phyloP scores from a whole-genome alignment of 2,329 filamentous ascomycete genomes.

The Talaromyces albobiverticillius region DNA sequence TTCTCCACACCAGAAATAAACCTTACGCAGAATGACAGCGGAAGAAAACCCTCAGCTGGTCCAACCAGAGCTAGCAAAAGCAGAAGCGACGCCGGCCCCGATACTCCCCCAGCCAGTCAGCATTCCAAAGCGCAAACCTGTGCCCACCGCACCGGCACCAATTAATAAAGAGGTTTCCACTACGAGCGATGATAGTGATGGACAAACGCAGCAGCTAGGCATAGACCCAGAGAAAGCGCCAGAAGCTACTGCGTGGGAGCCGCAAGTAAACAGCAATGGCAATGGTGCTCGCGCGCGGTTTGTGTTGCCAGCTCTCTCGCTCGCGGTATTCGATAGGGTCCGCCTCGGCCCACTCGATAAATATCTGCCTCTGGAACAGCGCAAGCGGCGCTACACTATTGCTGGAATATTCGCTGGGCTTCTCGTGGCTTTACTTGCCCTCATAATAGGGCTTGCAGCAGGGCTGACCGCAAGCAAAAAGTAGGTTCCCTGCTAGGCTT shows the following conservation, averaged over 20 bases:
- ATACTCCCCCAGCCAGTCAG: not conserved
- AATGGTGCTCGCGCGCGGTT: not conserved
- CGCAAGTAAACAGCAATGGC: not conserved
- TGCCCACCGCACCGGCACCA: not conserved
- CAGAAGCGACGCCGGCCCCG: not conserved
- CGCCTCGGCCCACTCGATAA: constrained; percentile 13
- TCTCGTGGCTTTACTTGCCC: constrained; percentile 23
- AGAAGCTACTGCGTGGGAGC: not conserved
- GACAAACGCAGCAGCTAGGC: not conserved
- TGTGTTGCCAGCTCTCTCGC: not conserved
- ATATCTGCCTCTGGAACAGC: constrained; percentile 15
- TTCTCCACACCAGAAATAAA: constrained; percentile 10
- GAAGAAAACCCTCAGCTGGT: not conserved
- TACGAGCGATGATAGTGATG: not conserved
- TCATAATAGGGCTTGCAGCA: constrained; percentile 33
- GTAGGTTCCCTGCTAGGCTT: constrained; percentile 5
- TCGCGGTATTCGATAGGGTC: constrained; percentile 7
- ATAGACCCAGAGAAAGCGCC: constrained; percentile 5
- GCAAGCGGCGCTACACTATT: constrained; percentile 14
- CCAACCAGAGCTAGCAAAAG: not conserved
- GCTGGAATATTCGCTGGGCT: constrained; percentile 11
- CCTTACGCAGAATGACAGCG: constrained; percentile 1
- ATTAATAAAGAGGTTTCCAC: not conserved
- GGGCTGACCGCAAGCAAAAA: constrained; percentile 25
- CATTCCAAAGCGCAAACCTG: constrained; percentile 13